Evolutionary conservation across 1,139 yeast species (phyloP).

Genomic region (Candida dubliniensis): DNA sequence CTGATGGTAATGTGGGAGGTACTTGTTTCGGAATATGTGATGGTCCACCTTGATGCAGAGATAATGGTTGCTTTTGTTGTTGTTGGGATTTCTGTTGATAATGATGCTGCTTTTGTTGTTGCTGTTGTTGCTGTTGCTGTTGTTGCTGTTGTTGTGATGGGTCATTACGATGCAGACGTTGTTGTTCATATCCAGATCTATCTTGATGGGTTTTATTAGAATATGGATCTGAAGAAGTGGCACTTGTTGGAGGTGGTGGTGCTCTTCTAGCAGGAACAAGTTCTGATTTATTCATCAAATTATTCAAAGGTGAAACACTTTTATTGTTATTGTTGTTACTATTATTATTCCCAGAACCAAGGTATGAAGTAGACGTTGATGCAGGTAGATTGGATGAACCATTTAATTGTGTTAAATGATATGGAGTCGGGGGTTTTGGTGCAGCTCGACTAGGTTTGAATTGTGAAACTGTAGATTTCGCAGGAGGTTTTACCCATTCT

Average conservation of each 20-base stretch:
- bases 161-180: background rate
- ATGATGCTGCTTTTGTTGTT: constrained; percentile 9
- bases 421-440: constrained; percentile 48
- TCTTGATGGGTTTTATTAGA: no score
- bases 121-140: constrained; percentile 1
- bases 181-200: background rate
- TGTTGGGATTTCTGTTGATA: constrained; percentile 9
- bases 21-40: constrained; percentile 28
- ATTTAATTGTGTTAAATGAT: constrained; percentile 29
- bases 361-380: background rate
- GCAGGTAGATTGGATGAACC: constrained; percentile 2
- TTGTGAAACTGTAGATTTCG: constrained; percentile 16
- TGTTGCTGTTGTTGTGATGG: constrained; percentile 10
- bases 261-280: constrained; percentile 54
- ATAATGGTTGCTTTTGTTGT: constrained; percentile 9
- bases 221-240: constrained; percentile 2
- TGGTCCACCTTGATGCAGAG: constrained; percentile 26
- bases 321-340: background rate
- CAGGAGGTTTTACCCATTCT: constrained; percentile 46
- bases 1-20: constrained; percentile 34
- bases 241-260: constrained; percentile 50
- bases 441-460: constrained; percentile 45
- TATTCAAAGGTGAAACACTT: constrained; percentile 34
- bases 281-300: constrained; percentile 30
- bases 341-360: background rate